Conservation (phyloP, 352 stramenopile genomes). For the Aphanomyces astaci region DNA sequence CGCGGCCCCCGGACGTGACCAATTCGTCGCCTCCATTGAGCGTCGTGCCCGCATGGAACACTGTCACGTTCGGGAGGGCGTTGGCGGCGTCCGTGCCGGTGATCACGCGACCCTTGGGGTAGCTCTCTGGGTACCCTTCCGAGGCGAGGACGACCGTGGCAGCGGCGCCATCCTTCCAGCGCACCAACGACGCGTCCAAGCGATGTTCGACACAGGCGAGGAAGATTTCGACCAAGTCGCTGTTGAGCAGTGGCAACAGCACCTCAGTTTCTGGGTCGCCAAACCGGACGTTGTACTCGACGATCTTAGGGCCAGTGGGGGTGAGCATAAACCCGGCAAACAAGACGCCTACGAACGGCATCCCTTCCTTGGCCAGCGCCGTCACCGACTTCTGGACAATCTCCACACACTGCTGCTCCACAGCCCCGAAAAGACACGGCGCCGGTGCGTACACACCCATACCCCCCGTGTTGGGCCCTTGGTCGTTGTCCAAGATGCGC, state of each 20-base stretch:
- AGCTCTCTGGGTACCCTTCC: conserved; percentile 96
- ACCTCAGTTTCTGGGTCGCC: conserved; percentile 99
- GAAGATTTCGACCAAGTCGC: conserved; percentile 97
- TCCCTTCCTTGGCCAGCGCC: conserved; percentile 89
- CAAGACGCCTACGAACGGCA: conserved; percentile 97
- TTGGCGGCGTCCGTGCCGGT: conserved; percentile 85
- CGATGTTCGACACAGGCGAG: conserved; percentile 91
- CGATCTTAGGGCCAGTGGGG: conserved; percentile 85
- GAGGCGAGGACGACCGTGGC: conserved; percentile 96
- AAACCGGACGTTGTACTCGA: conserved; percentile 99
- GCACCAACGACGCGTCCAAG: conserved; percentile 81
- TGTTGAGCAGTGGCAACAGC: conserved; percentile 95
- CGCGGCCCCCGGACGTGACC: conserved; percentile 92
- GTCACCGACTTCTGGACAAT: conserved; percentile 72
- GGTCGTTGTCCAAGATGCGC: conserved; percentile 94
- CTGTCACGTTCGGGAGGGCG: conserved; percentile 82
- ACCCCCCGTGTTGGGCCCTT: conserved; percentile 97
- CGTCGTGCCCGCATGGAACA: conserved; percentile 98
- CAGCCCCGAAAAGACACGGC: conserved; percentile 89
- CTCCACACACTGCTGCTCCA: conserved; percentile 89
- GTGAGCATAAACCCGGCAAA: conserved; percentile 99
- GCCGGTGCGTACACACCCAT: conserved; percentile 99
- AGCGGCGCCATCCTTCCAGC: conserved; percentile 84
- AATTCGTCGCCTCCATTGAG: conserved; percentile 47
- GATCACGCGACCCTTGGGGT: conserved; percentile 97